Base-by-base conservation (phyloP, 257 asterid genomes). In the Cordia subcordata region DNA sequence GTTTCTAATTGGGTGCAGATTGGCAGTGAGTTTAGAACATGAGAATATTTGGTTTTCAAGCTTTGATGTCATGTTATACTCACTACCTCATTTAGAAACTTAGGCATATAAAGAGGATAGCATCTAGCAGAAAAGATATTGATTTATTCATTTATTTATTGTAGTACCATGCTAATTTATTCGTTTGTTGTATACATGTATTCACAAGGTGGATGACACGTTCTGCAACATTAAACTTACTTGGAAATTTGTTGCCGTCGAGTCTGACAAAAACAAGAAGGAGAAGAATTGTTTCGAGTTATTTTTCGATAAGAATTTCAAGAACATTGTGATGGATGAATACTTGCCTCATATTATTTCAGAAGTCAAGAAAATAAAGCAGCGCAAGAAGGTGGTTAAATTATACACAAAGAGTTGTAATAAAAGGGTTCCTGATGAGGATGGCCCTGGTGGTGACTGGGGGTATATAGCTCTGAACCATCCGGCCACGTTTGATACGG, bases 401-500 rank as follows among this genome's bases (percentile, higher is more conserved):
- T 20, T 58, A 5, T 42, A 42, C 47, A 8, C 47, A 11, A 42
- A 42, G 15, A 10, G 10, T 8, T 42, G 47, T 8, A 1, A 39
- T 39, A 12, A 12, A 5, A 12, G 3, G 2, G 1, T 1, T 42
- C 2, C 12, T 3, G 10, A 8, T 8, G 5, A 42, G 10, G 47
- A 2, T 8, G 47, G 47, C 2, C 47, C 47, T 60, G 18, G 45
- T 14, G 13, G 56, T n/a, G 38, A 5, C 12, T 8, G 39, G 10
- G 37, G 61, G 8, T 72, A 66, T 1, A 81, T 82, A 22, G 79
- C 59, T 61, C 86, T 87, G 0, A 80, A 85, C 18, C 95, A 87
- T 57, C 95, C 94, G 0, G 68, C 86, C 4, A 87, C 75, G 1
- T 84, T 82, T 12, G 79, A 72, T 32, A 85, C 89, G 0, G 18